Evolutionary conservation across 441 rosid genomes (phyloP).

Genomic region (Croton setiger): DNA sequence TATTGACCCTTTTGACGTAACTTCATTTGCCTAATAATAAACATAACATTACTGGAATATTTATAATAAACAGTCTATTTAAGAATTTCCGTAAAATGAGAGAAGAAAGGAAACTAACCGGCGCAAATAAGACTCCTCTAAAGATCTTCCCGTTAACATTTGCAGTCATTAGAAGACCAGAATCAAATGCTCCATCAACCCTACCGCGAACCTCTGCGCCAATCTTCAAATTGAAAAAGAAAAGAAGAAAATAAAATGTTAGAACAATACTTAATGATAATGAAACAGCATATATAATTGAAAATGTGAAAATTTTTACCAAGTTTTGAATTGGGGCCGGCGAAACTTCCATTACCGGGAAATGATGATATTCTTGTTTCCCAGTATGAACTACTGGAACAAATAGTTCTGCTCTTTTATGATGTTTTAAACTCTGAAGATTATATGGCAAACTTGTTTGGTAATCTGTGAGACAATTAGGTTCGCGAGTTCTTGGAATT

Average conservation of each 20-base stretch:
- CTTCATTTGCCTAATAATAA: constrained; percentile 36
- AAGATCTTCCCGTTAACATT: constrained; percentile 58
- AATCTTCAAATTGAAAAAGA: constrained; percentile 28
- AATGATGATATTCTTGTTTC: constrained; percentile 30
- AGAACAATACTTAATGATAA: neutral
- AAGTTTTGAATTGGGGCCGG: constrained; percentile 31
- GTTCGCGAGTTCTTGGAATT: constrained; percentile 26
- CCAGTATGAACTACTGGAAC: constrained; percentile 23
- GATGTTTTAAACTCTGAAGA: constrained; percentile 27
- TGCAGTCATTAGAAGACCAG: constrained; percentile 66
- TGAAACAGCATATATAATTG: neutral
- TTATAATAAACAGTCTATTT: too few relatives aligned
- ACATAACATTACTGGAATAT: too few relatives aligned
- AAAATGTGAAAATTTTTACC: constrained; percentile 31
- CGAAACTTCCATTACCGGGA: constrained; percentile 15
- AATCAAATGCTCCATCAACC: constrained; percentile 69
- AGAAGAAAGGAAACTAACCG: constrained; percentile 36
- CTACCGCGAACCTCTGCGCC: constrained; percentile 68
- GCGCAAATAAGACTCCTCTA: constrained; percentile 68
- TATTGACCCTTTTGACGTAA: constrained; percentile 28
- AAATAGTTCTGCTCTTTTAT: constrained; percentile 29
- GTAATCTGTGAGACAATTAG: constrained; percentile 21
- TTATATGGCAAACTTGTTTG: constrained; percentile 20
- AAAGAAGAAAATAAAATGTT: neutral
- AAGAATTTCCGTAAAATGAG: neutral